Conservation (phyloP, 805 yeast genomes). For the Candida bentonensis region DNA sequence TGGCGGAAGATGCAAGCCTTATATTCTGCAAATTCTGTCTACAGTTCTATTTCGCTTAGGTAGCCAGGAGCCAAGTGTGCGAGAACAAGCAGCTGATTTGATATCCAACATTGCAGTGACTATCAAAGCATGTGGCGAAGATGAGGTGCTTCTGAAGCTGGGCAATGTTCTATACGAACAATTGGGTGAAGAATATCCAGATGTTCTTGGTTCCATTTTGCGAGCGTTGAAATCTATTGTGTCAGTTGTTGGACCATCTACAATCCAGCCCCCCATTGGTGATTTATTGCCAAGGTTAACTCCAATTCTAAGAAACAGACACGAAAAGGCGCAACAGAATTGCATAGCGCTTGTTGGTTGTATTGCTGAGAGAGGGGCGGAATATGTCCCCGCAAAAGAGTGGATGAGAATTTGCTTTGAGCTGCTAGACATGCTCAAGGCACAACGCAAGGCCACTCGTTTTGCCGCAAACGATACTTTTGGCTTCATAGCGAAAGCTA, state of each 20-base stretch:
- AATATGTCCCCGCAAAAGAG: slow-evolving; percentile 75
- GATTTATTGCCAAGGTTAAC: slow-evolving; percentile 79
- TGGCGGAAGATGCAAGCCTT: slow-evolving; percentile 53
- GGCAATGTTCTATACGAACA: slow-evolving; percentile 76
- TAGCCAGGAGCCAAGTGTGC: slow-evolving; percentile 52
- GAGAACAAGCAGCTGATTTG: slow-evolving; percentile 78
- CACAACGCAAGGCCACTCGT: slow-evolving; percentile 62
- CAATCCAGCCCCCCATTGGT: slow-evolving; percentile 65
- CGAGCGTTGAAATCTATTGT: slow-evolving; percentile 56
- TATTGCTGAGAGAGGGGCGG: slow-evolving; percentile 70
- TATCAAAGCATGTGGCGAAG: slow-evolving; percentile 50
- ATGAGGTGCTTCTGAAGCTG: slow-evolving; percentile 47
- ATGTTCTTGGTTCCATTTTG: slow-evolving; percentile 75
- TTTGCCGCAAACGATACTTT: slow-evolving; percentile 80
- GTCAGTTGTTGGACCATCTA: slow-evolving; percentile 40
- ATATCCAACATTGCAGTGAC: slow-evolving; percentile 53
- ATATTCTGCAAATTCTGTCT: slow-evolving; percentile 56
- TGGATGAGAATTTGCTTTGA: slow-evolving; percentile 97
- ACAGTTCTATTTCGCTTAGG: slow-evolving; percentile 59
- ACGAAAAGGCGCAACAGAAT: slow-evolving; percentile 80
- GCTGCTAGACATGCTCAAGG: slow-evolving; percentile 73
- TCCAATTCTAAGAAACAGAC: slow-evolving; percentile 79
- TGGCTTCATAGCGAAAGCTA: slow-evolving; percentile 79
- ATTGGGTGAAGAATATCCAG: slow-evolving; percentile 89
- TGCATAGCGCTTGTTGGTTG: slow-evolving; percentile 68